Evolutionary conservation across 2,329 filamentous ascomycete genomes (phyloP).

Genomic region (Diaporthe velutina): DNA sequence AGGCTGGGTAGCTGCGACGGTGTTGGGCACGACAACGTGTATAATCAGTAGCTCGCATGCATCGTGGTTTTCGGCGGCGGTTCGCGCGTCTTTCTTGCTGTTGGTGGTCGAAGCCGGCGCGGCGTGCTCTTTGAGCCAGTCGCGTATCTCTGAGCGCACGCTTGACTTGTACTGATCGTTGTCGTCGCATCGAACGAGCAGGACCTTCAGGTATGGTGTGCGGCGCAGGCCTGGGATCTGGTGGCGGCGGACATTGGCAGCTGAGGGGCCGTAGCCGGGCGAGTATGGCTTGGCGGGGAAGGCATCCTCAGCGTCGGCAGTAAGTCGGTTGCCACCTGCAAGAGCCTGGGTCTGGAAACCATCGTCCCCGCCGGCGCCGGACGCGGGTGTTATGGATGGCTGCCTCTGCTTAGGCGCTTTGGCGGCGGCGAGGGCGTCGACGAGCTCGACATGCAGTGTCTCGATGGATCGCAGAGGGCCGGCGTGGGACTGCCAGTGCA

Average conservation of each 20-base stretch:
- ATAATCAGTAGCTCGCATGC: slow-evolving; percentile 96
- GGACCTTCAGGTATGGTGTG: slow-evolving; percentile 93
- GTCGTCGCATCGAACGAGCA: slow-evolving; percentile 92
- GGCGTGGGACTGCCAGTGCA: slow-evolving; percentile 97
- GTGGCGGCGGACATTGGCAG: slow-evolving; percentile 73
- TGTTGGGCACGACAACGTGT: slow-evolving; percentile 92
- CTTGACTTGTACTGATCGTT: slow-evolving; percentile 91
- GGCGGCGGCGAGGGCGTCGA: slow-evolving; percentile 65
- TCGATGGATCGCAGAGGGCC: slow-evolving; percentile 94
- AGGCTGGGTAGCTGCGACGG: slow-evolving; percentile 82
- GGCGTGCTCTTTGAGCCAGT: slow-evolving; percentile 89
- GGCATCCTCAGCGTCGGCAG: slow-evolving; percentile 29
- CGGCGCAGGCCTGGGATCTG: slow-evolving; percentile 94
- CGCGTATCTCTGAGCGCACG: slow-evolving; percentile 82
- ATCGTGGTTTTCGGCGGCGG: slow-evolving; percentile 90
- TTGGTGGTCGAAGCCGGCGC: slow-evolving; percentile 66
- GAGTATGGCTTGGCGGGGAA: slow-evolving; percentile 37
- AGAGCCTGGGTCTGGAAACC: slow-evolving; percentile 71
- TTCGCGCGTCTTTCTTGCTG: slow-evolving; percentile 65
- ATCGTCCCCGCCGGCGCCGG: slow-evolving; percentile 59
- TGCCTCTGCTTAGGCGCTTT: slow-evolving; percentile 42
- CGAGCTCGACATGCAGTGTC: slow-evolving; percentile 89
- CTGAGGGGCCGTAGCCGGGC: slow-evolving; percentile 34
- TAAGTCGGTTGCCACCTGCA: slow-evolving; percentile 50
- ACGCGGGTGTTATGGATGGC: slow-evolving; percentile 23